A percentile compares a stretch with the other conserved stretches of the same genome.
Evolutionary conservation across 2,329 filamentous ascomycete species (phyloP).

Genomic region (Grosmannia clavigera): DNA sequence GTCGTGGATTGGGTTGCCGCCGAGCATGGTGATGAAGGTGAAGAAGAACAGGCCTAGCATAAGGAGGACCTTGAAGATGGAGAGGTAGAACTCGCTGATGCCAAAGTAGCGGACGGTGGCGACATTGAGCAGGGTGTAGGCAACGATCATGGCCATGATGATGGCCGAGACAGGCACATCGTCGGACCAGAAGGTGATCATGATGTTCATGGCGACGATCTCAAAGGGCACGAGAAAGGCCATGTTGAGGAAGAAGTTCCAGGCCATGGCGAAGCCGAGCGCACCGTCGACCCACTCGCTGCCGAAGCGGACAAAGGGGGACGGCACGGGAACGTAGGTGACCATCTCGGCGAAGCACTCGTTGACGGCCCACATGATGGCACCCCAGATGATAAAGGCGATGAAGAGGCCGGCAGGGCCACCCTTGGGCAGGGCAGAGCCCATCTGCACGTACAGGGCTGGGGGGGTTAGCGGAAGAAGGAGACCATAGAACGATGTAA

Average conservation of each 20-base stretch:
- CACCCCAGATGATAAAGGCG: slow-evolving; percentile 45
- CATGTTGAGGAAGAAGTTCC: slow-evolving; percentile 38
- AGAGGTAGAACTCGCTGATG: slow-evolving; percentile 31
- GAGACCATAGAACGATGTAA: neutral
- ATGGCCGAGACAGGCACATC: slow-evolving; percentile 24
- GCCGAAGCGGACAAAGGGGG: slow-evolving; percentile 64
- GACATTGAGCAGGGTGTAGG: slow-evolving; percentile 22
- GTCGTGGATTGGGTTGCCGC: slow-evolving; percentile 28
- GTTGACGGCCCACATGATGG: slow-evolving; percentile 44
- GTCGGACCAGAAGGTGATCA: slow-evolving; percentile 44
- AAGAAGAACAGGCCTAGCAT: slow-evolving; percentile 20
- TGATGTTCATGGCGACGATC: slow-evolving; percentile 47
- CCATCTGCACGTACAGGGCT: slow-evolving; percentile 48
- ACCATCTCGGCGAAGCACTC: slow-evolving; percentile 59
- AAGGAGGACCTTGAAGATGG: slow-evolving; percentile 26
- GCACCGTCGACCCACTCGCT: slow-evolving; percentile 26
- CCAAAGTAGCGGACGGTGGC: slow-evolving; percentile 30
- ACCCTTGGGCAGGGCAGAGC: slow-evolving; percentile 42
- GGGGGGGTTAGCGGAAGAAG: neutral
- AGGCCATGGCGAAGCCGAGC: slow-evolving; percentile 33
- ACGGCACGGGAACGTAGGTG: slow-evolving; percentile 63
- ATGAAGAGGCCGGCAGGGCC: slow-evolving; percentile 46
- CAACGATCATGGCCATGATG: slow-evolving; percentile 7
- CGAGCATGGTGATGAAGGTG: slow-evolving; percentile 31
- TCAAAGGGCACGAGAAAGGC: slow-evolving; percentile 33